A percentile compares a stretch with the other conserved stretches of the same genome.
phyloP scores from a whole-genome alignment of 768 basidiomycete species.

The button mushroom (Agaricus bisporus) region DNA sequence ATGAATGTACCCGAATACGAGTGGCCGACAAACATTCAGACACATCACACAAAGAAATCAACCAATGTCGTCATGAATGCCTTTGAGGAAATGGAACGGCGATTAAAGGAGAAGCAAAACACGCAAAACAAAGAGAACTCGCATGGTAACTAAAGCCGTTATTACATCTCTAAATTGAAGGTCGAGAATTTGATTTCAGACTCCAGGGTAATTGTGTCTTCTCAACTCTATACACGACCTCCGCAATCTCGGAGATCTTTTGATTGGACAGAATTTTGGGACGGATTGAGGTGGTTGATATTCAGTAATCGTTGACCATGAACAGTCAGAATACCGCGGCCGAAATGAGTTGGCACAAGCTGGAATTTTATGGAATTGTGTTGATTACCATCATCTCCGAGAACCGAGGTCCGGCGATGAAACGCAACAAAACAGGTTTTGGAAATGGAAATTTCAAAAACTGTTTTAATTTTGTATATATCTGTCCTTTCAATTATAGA shows the following conservation, averaged over 20 bases:
- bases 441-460: too few species aligned
- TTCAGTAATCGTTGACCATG: conserved; percentile 41
- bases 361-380: too few species aligned
- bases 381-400: too few species aligned
- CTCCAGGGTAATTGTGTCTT: conserved; percentile 4
- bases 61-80: conserved; percentile 45
- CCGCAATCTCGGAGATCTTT: conserved; percentile 12
- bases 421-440: too few species aligned
- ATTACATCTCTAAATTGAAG: neutral
- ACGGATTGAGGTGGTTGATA: conserved; percentile 43
- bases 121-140: conserved; percentile 19
- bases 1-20: conserved; percentile 45
- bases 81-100: conserved; percentile 67
- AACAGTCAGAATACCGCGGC: neutral
- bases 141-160: conserved; percentile 10
- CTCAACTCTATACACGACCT: conserved; percentile 8
- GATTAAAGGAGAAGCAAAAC: conserved; percentile 42
- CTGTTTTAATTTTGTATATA: too few species aligned
- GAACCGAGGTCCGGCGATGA: too few species aligned
- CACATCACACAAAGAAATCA: conserved; percentile 12
- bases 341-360: neutral
- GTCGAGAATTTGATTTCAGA: neutral
- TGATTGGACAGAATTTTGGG: conserved; percentile 26
- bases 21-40: conserved; percentile 60
- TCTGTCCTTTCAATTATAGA: too few species aligned